Percentiles rank a stretch among this genome's conserved stretches.
Conservation (phyloP, 495 filamentous ascomycete species). For the Penicillium maclennaniae region DNA sequence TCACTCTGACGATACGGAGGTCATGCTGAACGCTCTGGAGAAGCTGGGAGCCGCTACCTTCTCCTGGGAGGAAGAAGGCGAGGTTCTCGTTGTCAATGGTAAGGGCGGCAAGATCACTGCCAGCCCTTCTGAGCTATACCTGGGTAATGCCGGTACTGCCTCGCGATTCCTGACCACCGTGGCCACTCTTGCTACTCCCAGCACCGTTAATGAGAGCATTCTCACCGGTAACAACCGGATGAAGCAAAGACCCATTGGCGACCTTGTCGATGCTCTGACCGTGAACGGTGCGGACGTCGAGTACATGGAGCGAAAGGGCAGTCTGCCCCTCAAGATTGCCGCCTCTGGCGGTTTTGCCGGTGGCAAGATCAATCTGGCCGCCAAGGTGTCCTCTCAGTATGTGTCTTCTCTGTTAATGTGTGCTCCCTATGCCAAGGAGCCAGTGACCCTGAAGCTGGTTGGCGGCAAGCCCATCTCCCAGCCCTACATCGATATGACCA, state of each 20-base stretch:
- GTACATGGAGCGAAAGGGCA: conserved; percentile 73
- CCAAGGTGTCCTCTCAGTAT: conserved; percentile 95
- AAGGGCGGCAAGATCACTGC: conserved; percentile 82
- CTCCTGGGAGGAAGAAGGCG: conserved; percentile 89
- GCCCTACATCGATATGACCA: conserved; percentile 98
- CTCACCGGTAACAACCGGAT: conserved; percentile 94
- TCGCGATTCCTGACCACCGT: conserved; percentile 94
- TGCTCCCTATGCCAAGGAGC: conserved; percentile 90
- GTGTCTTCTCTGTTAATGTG: conserved; percentile 96
- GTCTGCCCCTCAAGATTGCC: conserved; percentile 77
- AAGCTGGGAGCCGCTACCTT: conserved; percentile 86
- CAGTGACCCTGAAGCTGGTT: conserved; percentile 83
- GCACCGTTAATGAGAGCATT: conserved; percentile 61
- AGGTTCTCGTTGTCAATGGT: conserved; percentile 83
- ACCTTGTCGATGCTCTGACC: conserved; percentile 87
- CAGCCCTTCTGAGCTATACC: conserved; percentile 71
- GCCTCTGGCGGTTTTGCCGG: conserved; percentile 86
- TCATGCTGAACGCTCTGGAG: conserved; percentile 87
- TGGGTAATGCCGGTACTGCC: conserved; percentile 95
- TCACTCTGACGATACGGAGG: conserved; percentile 95
- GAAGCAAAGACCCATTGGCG: conserved; percentile 91
- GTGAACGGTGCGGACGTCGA: conserved; percentile 78
- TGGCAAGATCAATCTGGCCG: conserved; percentile 84
- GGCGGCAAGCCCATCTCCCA: conserved; percentile 96
- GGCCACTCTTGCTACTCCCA: conserved; percentile 72